Evolutionary conservation across 1,284 basidiomycete species (phyloP).

Genomic region (Boletus sp.): DNA sequence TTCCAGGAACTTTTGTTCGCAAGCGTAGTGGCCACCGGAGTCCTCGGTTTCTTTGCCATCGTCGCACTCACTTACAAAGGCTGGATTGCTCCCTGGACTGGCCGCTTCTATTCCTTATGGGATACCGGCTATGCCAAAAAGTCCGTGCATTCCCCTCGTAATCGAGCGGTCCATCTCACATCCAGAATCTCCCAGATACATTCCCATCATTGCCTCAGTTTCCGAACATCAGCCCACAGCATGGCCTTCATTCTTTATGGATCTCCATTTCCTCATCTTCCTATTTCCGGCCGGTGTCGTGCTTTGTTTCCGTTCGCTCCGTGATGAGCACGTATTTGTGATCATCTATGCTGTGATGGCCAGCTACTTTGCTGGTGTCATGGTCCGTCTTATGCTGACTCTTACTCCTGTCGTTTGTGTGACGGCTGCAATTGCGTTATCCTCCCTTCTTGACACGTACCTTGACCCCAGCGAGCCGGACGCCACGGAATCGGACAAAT

Average conservation of each 20-base stretch:
- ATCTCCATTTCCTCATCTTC: slow-evolving; percentile 97
- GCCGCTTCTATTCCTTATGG: slow-evolving; percentile 99
- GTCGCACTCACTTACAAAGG: slow-evolving; percentile 89
- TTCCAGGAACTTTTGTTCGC: slow-evolving; percentile 84
- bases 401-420: slow-evolving; percentile 94
- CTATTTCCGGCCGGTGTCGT: slow-evolving; percentile 97
- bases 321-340: slow-evolving; percentile 98
- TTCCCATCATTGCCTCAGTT: slow-evolving; percentile 98
- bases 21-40: slow-evolving; percentile 69
- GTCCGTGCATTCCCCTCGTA: slow-evolving; percentile 47
- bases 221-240: slow-evolving; percentile 99
- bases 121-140: slow-evolving; percentile 99
- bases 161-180: slow-evolving; percentile 12
- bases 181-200: slow-evolving; percentile 61
- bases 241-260: slow-evolving; percentile 99
- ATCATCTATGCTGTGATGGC: slow-evolving; percentile 98
- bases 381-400: slow-evolving; percentile 96
- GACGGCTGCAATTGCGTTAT: slow-evolving; percentile 88
- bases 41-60: slow-evolving; percentile 76
- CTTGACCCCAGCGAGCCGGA: slow-evolving; percentile 74
- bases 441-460: slow-evolving; percentile 88
- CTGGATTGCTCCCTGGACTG: slow-evolving; percentile 99
- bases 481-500: slow-evolving; percentile 40
- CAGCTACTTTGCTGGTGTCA: slow-evolving; percentile 99
- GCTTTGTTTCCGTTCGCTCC: slow-evolving; percentile 91